Conservation (phyloP, 768 basidiomycete genomes). For the Lactarius trivialis region DNA sequence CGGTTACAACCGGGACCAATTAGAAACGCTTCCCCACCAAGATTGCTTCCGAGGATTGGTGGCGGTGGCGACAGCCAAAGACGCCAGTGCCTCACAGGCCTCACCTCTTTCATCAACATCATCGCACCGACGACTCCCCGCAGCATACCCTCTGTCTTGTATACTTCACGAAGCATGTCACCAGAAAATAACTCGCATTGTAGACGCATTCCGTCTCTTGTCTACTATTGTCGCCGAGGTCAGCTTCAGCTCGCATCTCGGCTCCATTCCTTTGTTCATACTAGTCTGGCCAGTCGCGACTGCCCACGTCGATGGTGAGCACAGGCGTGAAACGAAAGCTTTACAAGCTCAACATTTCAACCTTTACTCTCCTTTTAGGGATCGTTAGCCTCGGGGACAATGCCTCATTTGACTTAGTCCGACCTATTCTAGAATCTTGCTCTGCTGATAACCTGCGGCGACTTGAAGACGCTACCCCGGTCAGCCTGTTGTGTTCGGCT, state of each 20-base stretch:
- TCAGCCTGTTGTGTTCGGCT: conserved; percentile 32
- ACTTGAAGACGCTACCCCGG: conserved; percentile 66
- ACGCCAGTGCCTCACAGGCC: no score
- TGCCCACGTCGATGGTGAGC: conserved; percentile 56
- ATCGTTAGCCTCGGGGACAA: conserved; percentile 59
- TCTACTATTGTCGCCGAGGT: conserved; percentile 71
- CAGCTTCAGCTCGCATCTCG: conserved; percentile 25
- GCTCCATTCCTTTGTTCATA: conserved; percentile 6
- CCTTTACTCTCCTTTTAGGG: conserved; percentile 34
- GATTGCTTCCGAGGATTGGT: not conserved
- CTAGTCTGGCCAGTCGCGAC: conserved; percentile 42
- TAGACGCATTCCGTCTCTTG: conserved; percentile 51
- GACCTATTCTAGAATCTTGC: conserved; percentile 70
- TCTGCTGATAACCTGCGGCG: conserved; percentile 60
- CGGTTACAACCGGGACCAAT: no score
- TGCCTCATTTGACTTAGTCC: conserved; percentile 56
- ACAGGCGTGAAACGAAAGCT: not conserved
- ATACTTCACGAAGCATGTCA: conserved; percentile 30
- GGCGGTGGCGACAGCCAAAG: not conserved
- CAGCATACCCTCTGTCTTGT: conserved; percentile 8
- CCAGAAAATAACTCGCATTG: conserved; percentile 31
- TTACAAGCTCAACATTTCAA: not conserved
- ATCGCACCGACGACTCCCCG: not conserved
- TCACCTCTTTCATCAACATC: not conserved
- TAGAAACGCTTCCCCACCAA: not conserved